Percentiles rank a stretch among this genome's conserved stretches.
These are phyloP conservation scores for Nakazawaea molendinolei DNA, from an alignment of 805 yeast species.

Conservation along the genomic window DNA sequence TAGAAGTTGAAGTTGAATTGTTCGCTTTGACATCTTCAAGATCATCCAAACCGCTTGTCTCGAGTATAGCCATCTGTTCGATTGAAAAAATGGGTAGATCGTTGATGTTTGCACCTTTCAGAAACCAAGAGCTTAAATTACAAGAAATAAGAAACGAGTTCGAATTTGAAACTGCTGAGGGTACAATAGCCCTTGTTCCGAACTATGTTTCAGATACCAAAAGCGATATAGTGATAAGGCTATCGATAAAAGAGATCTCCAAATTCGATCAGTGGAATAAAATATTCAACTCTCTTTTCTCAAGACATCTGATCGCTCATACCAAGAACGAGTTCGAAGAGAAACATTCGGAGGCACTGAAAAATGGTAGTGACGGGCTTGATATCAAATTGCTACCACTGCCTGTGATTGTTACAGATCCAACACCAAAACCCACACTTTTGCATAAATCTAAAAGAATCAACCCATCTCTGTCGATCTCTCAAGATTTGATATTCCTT, in stretches of 20 bases:
- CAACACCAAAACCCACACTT: neutral
- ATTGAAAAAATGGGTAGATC: constrained; percentile 23
- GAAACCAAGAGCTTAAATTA: constrained; percentile 21
- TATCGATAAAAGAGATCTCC: neutral
- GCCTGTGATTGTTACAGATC: neutral
- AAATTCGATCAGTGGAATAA: constrained; percentile 1
- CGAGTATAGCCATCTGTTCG: constrained; percentile 21
- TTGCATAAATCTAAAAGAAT: constrained; percentile 7
- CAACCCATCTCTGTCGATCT: neutral
- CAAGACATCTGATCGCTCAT: neutral
- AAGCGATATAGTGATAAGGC: constrained; percentile 3
- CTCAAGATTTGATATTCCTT: neutral
- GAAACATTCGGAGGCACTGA: neutral
- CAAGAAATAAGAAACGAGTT: constrained; percentile 11
- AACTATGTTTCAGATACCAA: neutral
- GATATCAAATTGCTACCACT: constrained; percentile 4
- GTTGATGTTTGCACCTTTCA: constrained; percentile 28
- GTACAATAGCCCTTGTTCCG: neutral
- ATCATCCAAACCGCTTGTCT: constrained; percentile 4
- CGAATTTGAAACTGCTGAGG: neutral
- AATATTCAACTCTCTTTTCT: constrained; percentile 5
- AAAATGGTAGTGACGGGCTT: constrained; percentile 2
- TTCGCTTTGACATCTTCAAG: constrained; percentile 4
- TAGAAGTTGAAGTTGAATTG: constrained; percentile 7
- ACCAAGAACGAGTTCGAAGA: neutral